Conservation (phyloP, 768 basidiomycete species). For the Calvatia gigantea region DNA sequence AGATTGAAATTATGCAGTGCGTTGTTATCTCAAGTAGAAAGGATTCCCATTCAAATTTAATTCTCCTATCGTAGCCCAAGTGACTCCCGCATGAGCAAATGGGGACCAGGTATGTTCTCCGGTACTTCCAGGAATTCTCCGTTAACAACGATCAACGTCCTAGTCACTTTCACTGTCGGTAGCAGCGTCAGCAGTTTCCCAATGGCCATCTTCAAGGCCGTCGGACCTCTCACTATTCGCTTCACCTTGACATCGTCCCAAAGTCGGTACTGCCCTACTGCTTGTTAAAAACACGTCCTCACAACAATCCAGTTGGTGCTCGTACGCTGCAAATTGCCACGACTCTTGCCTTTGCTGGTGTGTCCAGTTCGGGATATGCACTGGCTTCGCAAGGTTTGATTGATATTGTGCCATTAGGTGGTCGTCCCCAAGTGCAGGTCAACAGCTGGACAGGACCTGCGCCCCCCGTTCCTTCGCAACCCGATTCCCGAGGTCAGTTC, state of each 20-base stretch:
- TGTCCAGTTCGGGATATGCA: neutral
- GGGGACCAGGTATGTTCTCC: constrained; percentile 26
- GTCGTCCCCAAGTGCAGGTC: constrained; percentile 29
- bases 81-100: constrained; percentile 29
- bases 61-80: constrained; percentile 24
- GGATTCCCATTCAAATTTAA: neutral
- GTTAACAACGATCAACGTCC: neutral
- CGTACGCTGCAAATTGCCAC: constrained; percentile 33
- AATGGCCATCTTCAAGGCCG: constrained; percentile 35
- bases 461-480: constrained; percentile 27
- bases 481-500: constrained; percentile 26
- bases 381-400: neutral
- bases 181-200: constrained; percentile 24
- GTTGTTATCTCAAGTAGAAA: constrained; percentile 4
- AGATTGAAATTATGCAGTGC: constrained; percentile 34
- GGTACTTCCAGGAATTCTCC: neutral
- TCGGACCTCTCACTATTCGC: constrained; percentile 28
- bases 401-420: constrained; percentile 19
- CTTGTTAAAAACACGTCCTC: no score
- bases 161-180: constrained; percentile 31
- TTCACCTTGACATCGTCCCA: constrained; percentile 27
- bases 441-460: constrained; percentile 28
- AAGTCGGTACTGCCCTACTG: constrained; percentile 12
- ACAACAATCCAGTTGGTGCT: constrained; percentile 28
- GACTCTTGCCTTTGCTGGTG: constrained; percentile 33